Conservation (phyloP, 1,139 yeast genomes). For the Hanseniaspora sp. region DNA sequence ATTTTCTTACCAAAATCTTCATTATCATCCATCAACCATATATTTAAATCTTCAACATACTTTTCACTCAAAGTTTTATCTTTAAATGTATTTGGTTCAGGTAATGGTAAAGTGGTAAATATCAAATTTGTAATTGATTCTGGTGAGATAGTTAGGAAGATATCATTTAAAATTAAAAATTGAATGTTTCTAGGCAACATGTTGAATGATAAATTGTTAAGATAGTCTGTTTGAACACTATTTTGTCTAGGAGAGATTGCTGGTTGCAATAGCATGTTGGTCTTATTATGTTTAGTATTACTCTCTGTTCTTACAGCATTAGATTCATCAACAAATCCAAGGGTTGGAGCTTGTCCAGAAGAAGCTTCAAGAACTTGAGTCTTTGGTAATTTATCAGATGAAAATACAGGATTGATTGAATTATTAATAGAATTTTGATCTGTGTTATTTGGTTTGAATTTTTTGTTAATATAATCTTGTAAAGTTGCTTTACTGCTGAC, state of each 20-base stretch:
- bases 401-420: constrained; percentile 50
- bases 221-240: constrained; percentile 27
- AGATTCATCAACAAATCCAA: constrained; percentile 40
- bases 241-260: constrained; percentile 26
- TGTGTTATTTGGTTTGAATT: constrained; percentile 7
- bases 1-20: constrained; percentile 26
- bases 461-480: constrained; percentile 5
- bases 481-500: constrained; percentile 5
- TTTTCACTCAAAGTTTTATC: constrained; percentile 58
- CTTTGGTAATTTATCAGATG: constrained; percentile 67
- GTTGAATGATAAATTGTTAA: constrained; percentile 50
- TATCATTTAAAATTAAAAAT: constrained; percentile 73
- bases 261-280: constrained; percentile 19
- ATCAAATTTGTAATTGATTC: constrained; percentile 50
- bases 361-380: constrained; percentile 62
- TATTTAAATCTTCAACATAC: constrained; percentile 62
- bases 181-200: constrained; percentile 87
- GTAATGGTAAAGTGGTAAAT: constrained; percentile 84
- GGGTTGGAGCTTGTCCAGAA: constrained; percentile 48
- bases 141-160: constrained; percentile 55
- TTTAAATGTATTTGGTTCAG: constrained; percentile 67
- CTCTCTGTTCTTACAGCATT: background rate
- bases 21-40: constrained; percentile 54
- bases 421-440: constrained; percentile 8
- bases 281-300: constrained; percentile 6